Evolutionary conservation across 345 rosid species (phyloP), one percentile per base, ranked within the genome.

Genomic region (Carallia pectinifolia): DNA sequence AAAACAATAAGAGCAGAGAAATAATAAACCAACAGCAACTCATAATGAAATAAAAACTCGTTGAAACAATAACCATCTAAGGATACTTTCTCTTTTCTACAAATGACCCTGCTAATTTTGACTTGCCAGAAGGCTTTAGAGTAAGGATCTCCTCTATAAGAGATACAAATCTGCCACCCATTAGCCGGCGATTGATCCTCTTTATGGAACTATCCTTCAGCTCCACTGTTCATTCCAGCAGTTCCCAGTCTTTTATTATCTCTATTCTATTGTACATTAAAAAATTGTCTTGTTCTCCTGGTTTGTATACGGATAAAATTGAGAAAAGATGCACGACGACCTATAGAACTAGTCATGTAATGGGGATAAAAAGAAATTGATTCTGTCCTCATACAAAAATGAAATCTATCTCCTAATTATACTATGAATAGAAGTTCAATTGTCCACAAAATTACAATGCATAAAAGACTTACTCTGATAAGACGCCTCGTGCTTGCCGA

Each of bases 401-500:
- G 31, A 27, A 7, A 56, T 19, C 7, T 56, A 13, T 56, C 60
- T 56, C 17, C 18, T 48, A 15, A 33, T 52, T 12, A 50, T 47
- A 17, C 1, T 0, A 33, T 17, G 47, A 60, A 50, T 6, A 34
- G 6, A 65, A 56, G 17, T 40, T 17, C 23, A 7, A 73, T 33
- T 50, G 64, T 18, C 27, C 30, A 58, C 17, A 77, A 44, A 74
- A 33, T 39, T 30, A 54, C 40, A 59, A 54, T 70, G 53, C 50
- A 62, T 13, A 65, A 37, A 71, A 7, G 52, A 70, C 96, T 75
- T 60, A 91, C 97, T 68, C 71, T 63, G 89, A 81, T 64, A 86
- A 79, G 74, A 84, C 50, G 47, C 82, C 71, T 19, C 93, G 85
- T 47, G 99, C 97, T 89, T 92, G 93, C 17, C 88, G 85, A 66